A percentile compares a stretch with the other conserved stretches of the same genome.
Conservation (phyloP, 306 rosid genomes). For the Gillenia trifoliata region DNA sequence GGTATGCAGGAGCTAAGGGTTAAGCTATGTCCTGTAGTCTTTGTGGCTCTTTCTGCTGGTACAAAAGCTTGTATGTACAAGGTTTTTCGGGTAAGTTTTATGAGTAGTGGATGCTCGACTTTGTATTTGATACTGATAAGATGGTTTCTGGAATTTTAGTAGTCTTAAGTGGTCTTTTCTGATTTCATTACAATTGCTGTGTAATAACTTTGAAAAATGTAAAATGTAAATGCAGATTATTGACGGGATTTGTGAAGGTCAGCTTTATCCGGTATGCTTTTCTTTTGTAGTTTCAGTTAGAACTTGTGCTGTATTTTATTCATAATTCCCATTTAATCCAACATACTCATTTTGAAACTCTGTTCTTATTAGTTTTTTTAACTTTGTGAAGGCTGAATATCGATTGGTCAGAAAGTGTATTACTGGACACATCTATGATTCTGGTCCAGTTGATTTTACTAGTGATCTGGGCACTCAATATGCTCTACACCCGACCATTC, state of each 20-base stretch:
- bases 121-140: conserved; percentile 11
- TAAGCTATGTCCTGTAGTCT: conserved; percentile 72
- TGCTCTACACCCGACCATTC: conserved; percentile 60
- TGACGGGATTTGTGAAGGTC: conserved; percentile 69
- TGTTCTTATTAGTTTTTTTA: neutral
- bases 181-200: neutral
- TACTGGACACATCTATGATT: conserved; percentile 84
- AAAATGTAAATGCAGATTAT: conserved; percentile 54
- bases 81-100: conserved; percentile 63
- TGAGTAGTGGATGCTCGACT: neutral
- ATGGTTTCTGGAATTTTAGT: conserved; percentile 11
- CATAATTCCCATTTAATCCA: neutral
- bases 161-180: conserved; percentile 9
- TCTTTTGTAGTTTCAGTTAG: conserved; percentile 3
- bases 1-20: conserved; percentile 65
- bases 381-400: conserved; percentile 52
- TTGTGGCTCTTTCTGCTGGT: conserved; percentile 79
- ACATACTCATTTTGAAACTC: neutral
- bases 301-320: neutral
- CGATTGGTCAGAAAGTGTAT: conserved; percentile 65
- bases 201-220: conserved; percentile 10
- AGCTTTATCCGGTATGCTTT: conserved; percentile 54
- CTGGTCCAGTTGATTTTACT: conserved; percentile 88
- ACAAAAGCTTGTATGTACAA: conserved; percentile 86
- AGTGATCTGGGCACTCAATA: conserved; percentile 84